Conservation (phyloP, 768 basidiomycete genomes). For the Myochromella boudieri region DNA sequence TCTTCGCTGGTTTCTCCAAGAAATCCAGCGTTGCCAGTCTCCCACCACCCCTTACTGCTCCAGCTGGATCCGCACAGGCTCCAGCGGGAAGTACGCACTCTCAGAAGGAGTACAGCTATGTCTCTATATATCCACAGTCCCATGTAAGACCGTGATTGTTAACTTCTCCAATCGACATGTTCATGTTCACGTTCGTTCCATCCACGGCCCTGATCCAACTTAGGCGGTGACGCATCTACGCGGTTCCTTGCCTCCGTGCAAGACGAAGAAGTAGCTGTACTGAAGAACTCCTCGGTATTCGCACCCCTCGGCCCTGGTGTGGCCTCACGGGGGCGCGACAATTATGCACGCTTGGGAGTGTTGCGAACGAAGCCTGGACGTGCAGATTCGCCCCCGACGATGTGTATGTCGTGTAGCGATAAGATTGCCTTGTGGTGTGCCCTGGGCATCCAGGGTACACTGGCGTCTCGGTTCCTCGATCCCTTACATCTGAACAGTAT, state of each 20-base stretch:
- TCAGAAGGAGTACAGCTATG: conserved; percentile 47
- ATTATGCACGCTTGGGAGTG: conserved; percentile 72
- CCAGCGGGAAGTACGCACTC: conserved; percentile 44
- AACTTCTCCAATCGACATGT: conserved; percentile 4
- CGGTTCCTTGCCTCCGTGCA: conserved; percentile 74
- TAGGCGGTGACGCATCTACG: conserved; percentile 91
- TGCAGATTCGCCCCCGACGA: conserved; percentile 81
- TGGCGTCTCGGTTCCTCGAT: conserved; percentile 52
- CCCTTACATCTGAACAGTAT: conserved; percentile 69
- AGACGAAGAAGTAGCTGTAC: conserved; percentile 65
- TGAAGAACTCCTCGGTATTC: conserved; percentile 54
- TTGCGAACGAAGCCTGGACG: conserved; percentile 94
- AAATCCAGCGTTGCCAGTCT: conserved; percentile 43
- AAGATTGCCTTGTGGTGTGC: conserved; percentile 89
- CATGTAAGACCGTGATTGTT: conserved; percentile 39
- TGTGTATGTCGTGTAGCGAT: conserved; percentile 92
- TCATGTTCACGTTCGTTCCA: too few species aligned
- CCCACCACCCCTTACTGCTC: conserved; percentile 35
- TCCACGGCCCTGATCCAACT: conserved; percentile 5
- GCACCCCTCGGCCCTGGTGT: conserved; percentile 31
- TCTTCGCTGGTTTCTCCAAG: conserved; percentile 76
- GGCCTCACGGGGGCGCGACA: conserved; percentile 74
- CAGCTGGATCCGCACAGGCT: conserved; percentile 43
- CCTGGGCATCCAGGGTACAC: conserved; percentile 83
- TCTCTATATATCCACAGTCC: conserved; percentile 70